Evolutionary conservation across 805 yeast species (phyloP), one percentile per base, ranked within the genome.

Genomic region (Monosporozyma siamensis): DNA sequence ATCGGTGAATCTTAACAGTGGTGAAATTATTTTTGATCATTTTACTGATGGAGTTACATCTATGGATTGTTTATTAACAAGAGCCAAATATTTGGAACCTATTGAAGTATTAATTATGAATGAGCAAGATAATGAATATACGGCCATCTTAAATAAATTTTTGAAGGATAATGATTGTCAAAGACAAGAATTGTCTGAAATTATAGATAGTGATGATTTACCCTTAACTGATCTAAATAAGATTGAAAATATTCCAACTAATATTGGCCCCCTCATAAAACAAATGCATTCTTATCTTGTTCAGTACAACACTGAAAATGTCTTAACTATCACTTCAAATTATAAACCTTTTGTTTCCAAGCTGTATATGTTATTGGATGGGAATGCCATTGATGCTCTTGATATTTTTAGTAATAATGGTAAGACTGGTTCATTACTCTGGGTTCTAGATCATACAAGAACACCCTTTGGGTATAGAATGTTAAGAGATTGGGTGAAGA

Each of bases 401-500:
- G 97, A 92, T 54, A 72, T 92, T 1, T 86, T 84, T 53, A 77
- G 92, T 0, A 78, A 78, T 47, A 58, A 64, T 10, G 64, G 69
- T 4, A 67, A 66, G 7, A 63, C 69, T 25, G 97, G 97, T 0
- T 77, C 95, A 0, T 63, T 90, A 11, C 58, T 84, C 12, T 85
- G 94, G 88, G 66, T 86, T 2, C 51, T 92, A 46, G 83, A 90
- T 56, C 88, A 82, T 49, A 85, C 97, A 0, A 64, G 76, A 26
- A 85, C 97, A 0, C 68, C 72, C 23, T 82, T 81, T 59, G 98
- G 98, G 0, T 72, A 69, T 36, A 63, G 95, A 42, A 52, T 76
- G 45, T 58, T 92, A 11, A 68, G 70, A 23, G 66, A 72, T 30
- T 92, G 98, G 98, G 63, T 89, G 0, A 68, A 77, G 1, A 68